Conservation (phyloP, 768 basidiomycete genomes). For the Mycena albidolilacea region DNA sequence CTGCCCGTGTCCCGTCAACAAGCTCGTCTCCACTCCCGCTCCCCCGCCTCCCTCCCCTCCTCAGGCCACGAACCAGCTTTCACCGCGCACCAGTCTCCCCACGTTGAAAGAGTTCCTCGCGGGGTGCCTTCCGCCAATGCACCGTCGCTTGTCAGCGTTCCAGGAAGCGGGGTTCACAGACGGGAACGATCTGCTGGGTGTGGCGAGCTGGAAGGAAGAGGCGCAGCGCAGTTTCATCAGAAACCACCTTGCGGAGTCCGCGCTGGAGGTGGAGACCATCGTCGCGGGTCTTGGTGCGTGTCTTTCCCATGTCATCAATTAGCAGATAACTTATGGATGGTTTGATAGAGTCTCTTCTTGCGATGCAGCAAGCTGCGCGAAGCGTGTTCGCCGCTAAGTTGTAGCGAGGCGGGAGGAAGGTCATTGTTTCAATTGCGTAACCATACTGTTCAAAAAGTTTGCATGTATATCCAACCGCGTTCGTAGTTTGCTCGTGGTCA, state of each 20-base stretch:
- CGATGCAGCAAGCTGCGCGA: no score
- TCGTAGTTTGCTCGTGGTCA: no score
- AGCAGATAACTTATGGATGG: background rate
- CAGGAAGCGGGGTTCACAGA: slow-evolving; percentile 10
- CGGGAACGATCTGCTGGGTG: background rate
- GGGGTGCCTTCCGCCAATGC: slow-evolving; percentile 17
- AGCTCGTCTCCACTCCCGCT: background rate
- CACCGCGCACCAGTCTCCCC: background rate
- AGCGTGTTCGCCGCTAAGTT: no score
- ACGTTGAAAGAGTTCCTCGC: slow-evolving; percentile 10
- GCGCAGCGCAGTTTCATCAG: background rate
- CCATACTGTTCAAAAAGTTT: no score
- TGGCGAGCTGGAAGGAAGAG: slow-evolving; percentile 5
- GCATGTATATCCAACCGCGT: no score
- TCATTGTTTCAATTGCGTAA: no score
- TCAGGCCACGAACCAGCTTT: no score
- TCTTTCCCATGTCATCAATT: background rate
- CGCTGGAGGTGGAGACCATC: slow-evolving; percentile 15
- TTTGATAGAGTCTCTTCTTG: background rate
- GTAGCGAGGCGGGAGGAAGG: no score
- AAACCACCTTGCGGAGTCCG: background rate
- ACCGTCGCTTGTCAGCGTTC: slow-evolving; percentile 12
- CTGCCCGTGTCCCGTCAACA: background rate
- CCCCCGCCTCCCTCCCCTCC: background rate
- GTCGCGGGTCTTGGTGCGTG: background rate